Evolutionary conservation across 139 green algal genomes (phyloP), one percentile per base, ranked within the genome.

Genomic region (Medakamo hakoo): DNA sequence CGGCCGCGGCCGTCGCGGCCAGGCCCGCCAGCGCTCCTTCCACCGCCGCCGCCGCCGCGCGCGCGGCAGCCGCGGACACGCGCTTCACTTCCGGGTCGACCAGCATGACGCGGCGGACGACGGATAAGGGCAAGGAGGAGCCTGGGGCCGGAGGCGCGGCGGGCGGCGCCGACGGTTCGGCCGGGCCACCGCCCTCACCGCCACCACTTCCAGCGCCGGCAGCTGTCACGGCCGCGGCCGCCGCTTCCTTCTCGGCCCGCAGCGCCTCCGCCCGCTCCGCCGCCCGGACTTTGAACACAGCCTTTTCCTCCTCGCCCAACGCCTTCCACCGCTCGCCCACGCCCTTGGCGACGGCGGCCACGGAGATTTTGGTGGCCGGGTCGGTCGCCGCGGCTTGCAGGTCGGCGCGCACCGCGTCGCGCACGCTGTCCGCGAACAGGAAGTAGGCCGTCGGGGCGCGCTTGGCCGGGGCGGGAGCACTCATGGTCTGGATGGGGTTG

Each of bases 321-420:
- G 59, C 62, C 26, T 71, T 71, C 80, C 80, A 87, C 4, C 63
- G 30, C 57, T 79, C 64, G 1, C 73, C 80, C 1, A 87, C 57
- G 24, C 58, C 68, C 68, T 84, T 82, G 27, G 80, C 78, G 5
- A 83, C 68, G 0, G 60, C 66, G n/a, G 68, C 65, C n/a, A 81
- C 69, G 1, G 59, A 61, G 9, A 83, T 65, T 30, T 63, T 63
- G 5, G 26, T 52, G 48, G 30, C 60, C 22, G 66, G 40, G 40
- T 9, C 9, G 32, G 49, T 56, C 52, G 59, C 69, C 60, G 66
- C 58, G 27, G 68, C 32, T n/a, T n/a, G n/a, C n/a, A 77, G 52
- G 63, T 78, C 68, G 4, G 4, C 49, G 18, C 68, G 2, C 2
- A 76, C 56, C 4, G 27, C 30, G 4, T 58, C 60, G 20, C 74